Conservation (phyloP, 768 basidiomycete species). For the Amanita pseudoporphyria region DNA sequence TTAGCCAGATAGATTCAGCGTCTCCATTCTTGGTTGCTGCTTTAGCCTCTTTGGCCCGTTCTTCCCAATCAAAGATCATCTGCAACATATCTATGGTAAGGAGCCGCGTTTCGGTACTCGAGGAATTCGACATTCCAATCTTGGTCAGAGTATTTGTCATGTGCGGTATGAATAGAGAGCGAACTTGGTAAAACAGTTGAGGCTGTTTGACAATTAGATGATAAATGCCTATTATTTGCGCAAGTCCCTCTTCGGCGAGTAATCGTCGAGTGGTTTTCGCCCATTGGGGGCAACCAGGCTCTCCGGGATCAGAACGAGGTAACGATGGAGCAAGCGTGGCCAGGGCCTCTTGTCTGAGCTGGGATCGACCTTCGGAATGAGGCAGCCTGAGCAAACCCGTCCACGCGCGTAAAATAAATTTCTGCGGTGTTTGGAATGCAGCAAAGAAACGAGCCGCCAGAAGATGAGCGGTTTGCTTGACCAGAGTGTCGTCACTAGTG, state of each 20-base stretch:
- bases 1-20: constrained; percentile 45
- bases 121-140: constrained; percentile 66
- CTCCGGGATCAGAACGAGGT: constrained; percentile 47
- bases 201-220: constrained; percentile 89
- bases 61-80: constrained; percentile 92
- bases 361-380: constrained; percentile 57
- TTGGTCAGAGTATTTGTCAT: constrained; percentile 87
- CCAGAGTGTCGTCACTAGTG: constrained; percentile 71
- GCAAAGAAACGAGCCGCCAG: constrained; percentile 89
- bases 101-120: constrained; percentile 72
- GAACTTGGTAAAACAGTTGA: constrained; percentile 85
- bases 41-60: constrained; percentile 36
- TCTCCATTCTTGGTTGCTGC: constrained; percentile 17
- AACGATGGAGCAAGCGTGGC: constrained; percentile 81
- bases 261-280: constrained; percentile 78
- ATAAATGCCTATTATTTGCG: constrained; percentile 69
- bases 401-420: constrained; percentile 90
- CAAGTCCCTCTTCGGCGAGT: constrained; percentile 82
- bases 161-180: constrained; percentile 86
- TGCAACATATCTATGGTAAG: constrained; percentile 88
- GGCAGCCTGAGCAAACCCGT: constrained; percentile 77
- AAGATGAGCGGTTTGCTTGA: constrained; percentile 88
- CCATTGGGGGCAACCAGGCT: constrained; percentile 67
- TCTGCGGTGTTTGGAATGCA: constrained; percentile 78
- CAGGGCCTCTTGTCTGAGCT: constrained; percentile 76